Evolutionary conservation across 2,329 filamentous ascomycete genomes (phyloP).

Genomic region (Ramularia endophylla): DNA sequence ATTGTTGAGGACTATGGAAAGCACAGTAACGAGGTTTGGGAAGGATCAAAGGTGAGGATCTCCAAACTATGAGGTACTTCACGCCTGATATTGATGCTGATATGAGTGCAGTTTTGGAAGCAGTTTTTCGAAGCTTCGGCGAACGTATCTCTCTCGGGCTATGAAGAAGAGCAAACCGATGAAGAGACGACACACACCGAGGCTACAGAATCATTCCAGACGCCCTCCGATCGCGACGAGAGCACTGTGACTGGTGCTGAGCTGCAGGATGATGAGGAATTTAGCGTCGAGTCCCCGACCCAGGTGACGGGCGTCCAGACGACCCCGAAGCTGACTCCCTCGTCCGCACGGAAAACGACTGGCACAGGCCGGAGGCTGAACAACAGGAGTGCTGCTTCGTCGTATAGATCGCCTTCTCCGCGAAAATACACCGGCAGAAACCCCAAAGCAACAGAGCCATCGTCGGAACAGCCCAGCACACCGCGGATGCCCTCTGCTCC

Average conservation of each 20-base stretch:
- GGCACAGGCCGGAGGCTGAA: constrained; percentile 23
- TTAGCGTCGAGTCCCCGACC: constrained; percentile 57
- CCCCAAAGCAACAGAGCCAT: constrained; percentile 16
- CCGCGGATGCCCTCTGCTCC: constrained; percentile 19
- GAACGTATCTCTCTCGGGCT: constrained; percentile 92
- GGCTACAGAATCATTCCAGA: constrained; percentile 25
- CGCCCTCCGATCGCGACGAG: constrained; percentile 24
- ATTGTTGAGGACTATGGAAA: constrained; percentile 94
- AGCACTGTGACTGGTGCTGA: constrained; percentile 31
- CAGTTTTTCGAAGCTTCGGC: constrained; percentile 99
- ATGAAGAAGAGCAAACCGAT: constrained; percentile 72
- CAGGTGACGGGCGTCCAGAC: constrained; percentile 47
- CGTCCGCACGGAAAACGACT: constrained; percentile 29
- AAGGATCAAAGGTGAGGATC: constrained; percentile 77
- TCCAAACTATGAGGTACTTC: neutral
- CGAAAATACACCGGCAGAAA: constrained; percentile 38
- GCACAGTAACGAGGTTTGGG: constrained; percentile 91
- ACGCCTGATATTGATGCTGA: too few relatives aligned
- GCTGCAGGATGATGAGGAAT: constrained; percentile 44
- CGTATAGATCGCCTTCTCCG: constrained; percentile 30
- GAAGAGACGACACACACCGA: constrained; percentile 44
- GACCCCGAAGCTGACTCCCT: constrained; percentile 49
- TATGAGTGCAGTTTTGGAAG: constrained; percentile 77
- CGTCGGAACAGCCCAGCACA: constrained; percentile 26
- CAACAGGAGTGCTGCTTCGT: constrained; percentile 12